Evolutionary conservation across 371 early-diverging fungal species (phyloP), one percentile per base, ranked within the genome.

Genomic region (Chytridium lagenaria): DNA sequence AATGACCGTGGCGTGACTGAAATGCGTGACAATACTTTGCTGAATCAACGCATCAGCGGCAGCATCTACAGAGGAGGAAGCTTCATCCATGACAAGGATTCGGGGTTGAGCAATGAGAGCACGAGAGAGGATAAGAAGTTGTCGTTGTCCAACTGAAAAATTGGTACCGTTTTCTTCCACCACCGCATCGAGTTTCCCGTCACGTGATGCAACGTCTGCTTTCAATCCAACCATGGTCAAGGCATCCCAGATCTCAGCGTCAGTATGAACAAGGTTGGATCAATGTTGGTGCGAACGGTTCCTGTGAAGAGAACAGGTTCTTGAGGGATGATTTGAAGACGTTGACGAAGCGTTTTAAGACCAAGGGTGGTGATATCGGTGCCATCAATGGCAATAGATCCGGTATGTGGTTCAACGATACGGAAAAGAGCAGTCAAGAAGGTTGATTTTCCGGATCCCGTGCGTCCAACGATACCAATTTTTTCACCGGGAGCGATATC

Each of bases 241-340:
- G 23, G 31, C 94, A 36, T 84, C 72, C 98, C 98, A 98, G 33
- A 98, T 70, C 31, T 88, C 90, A 10, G 83, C 88, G 77, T 97
- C 97, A 12, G 86, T 80, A 51, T 89, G 81, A 15, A 76, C 77
- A 52, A 76, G 78, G 73, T 93, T 90, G 31, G 96, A 77, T 94
- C 93, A 64, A 94, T 76, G 68, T 94, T 94, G 72, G 81, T 87
- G 40, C 93, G 87, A 23, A 94, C 78, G 0, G 93, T 92, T 33
- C 92, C 44, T 44, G 85, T 84, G 77, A 92, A 92, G 36, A 90
- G 83, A 12, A 91, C 87, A 2, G 80, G 80, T 37, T 91, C 92
- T 65, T 90, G 90, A 28, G 90, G 88, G 50, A 89, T 89, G 67
- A 89, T 88, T 12, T 86, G 79, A 65, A 89, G 77, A 1, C 85